Conservation (phyloP, 2,329 filamentous ascomycete genomes). For the Aspergillus latus region DNA sequence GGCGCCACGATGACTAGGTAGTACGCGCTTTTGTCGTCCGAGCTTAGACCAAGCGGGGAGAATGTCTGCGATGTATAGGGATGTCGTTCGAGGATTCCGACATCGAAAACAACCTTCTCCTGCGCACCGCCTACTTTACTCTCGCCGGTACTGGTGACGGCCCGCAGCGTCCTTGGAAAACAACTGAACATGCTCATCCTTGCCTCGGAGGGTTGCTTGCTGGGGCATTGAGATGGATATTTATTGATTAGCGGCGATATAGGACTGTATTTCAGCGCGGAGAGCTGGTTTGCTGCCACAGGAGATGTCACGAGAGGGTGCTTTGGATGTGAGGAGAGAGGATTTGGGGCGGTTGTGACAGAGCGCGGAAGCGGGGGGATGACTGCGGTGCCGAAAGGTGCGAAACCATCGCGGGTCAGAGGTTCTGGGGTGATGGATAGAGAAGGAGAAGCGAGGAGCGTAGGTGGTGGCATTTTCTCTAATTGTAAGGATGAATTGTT, state of each 20-base stretch:
- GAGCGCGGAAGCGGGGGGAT: conserved; percentile 49
- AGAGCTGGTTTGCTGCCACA: conserved; percentile 76
- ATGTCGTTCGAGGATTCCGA: conserved; percentile 81
- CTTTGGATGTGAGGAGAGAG: conserved; percentile 48
- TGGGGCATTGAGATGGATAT: conserved; percentile 59
- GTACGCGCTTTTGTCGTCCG: conserved; percentile 31
- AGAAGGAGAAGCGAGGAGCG: conserved; percentile 35
- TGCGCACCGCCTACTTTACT: conserved; percentile 6
- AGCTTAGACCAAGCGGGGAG: conserved; percentile 65
- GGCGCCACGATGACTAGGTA: conserved; percentile 92
- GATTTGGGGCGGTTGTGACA: conserved; percentile 33
- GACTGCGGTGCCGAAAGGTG: conserved; percentile 79
- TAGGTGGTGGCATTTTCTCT: conserved; percentile 32
- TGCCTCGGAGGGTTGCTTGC: conserved; percentile 51
- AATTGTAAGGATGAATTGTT: background rate
- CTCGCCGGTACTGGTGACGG: conserved; percentile 6
- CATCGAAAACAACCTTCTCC: conserved; percentile 51
- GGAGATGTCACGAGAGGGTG: conserved; percentile 47
- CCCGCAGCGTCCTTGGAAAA: conserved; percentile 61
- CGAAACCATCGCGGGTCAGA: conserved; percentile 69
- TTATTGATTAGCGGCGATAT: conserved; percentile 72
- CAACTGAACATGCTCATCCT: conserved; percentile 90
- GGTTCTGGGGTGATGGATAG: conserved; percentile 58
- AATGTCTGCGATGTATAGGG: conserved; percentile 95
- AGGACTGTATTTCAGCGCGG: conserved; percentile 80